Evolutionary conservation across 805 yeast species (phyloP).

Genomic region (Wickerhamiella azyma): DNA sequence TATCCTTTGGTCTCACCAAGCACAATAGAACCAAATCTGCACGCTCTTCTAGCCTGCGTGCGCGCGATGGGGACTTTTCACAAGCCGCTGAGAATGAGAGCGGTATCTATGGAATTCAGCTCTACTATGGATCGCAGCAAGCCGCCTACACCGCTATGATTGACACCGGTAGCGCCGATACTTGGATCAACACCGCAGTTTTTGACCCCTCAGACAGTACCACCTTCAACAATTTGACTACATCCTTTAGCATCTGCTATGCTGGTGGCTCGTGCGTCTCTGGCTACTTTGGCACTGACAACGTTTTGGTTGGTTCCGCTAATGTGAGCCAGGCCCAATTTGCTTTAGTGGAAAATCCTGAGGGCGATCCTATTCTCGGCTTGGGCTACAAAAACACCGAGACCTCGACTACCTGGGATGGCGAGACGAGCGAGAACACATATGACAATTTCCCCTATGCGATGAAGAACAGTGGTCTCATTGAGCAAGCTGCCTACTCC

Average conservation of each 20-base stretch:
- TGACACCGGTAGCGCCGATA: conserved; percentile 4
- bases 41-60: background rate
- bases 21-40: background rate
- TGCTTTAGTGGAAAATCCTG: conserved; percentile 58
- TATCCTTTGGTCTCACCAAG: background rate
- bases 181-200: background rate
- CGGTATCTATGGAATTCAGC: background rate
- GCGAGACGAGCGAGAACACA: conserved; percentile 27
- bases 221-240: background rate
- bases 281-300: conserved; percentile 40
- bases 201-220: conserved; percentile 22
- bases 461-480: conserved; percentile 24
- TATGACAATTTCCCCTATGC: conserved; percentile 29
- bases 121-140: background rate
- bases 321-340: conserved; percentile 38
- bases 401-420: conserved; percentile 35
- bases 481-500: conserved; percentile 27
- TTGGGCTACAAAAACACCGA: background rate
- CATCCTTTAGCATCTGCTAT: conserved; percentile 19
- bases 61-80: background rate
- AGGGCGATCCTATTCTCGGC: background rate
- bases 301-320: conserved; percentile 34
- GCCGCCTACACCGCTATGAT: background rate
- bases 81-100: background rate
- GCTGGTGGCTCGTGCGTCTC: conserved; percentile 36